phyloP scores from a whole-genome alignment of 176 grass and related monocot genomes.

The Avena sativa region DNA sequence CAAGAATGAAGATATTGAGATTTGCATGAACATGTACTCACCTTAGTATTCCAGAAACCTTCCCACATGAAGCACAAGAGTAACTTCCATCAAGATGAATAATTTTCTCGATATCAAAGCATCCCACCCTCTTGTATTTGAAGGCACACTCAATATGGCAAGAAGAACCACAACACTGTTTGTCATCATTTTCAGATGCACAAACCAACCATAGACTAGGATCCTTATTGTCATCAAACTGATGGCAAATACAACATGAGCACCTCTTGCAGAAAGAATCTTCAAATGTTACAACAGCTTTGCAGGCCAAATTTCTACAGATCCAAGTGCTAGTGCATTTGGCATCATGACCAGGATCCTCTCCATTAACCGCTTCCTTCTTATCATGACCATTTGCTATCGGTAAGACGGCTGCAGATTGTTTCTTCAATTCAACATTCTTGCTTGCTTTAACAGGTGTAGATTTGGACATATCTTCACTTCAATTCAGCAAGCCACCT shows the following conservation, averaged over 20 bases:
- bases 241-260: slow-evolving; percentile 96
- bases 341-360: slow-evolving; percentile 40
- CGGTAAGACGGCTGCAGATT: slow-evolving; percentile 54
- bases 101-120: slow-evolving; percentile 67
- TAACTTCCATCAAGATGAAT: slow-evolving; percentile 95
- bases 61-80: slow-evolving; percentile 93
- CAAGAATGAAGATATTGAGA: slow-evolving; percentile 10
- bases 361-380: slow-evolving; percentile 50
- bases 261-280: slow-evolving; percentile 98
- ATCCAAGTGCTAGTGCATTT: slow-evolving; percentile 69
- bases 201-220: slow-evolving; percentile 98
- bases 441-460: slow-evolving; percentile 66
- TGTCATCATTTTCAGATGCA: slow-evolving; percentile 77
- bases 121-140: slow-evolving; percentile 70
- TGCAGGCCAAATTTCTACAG: slow-evolving; percentile 98
- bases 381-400: slow-evolving; percentile 45
- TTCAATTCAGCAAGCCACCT: slow-evolving; percentile 47
- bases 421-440: slow-evolving; percentile 68
- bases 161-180: slow-evolving; percentile 88
- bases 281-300: slow-evolving; percentile 72
- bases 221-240: slow-evolving; percentile 99
- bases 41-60: slow-evolving; percentile 92
- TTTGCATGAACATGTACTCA: slow-evolving; percentile 43
- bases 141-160: slow-evolving; percentile 96
- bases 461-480: slow-evolving; percentile 61